Base-by-base conservation (phyloP, 2,329 filamentous ascomycete genomes). In the Penicillium sp. region DNA sequence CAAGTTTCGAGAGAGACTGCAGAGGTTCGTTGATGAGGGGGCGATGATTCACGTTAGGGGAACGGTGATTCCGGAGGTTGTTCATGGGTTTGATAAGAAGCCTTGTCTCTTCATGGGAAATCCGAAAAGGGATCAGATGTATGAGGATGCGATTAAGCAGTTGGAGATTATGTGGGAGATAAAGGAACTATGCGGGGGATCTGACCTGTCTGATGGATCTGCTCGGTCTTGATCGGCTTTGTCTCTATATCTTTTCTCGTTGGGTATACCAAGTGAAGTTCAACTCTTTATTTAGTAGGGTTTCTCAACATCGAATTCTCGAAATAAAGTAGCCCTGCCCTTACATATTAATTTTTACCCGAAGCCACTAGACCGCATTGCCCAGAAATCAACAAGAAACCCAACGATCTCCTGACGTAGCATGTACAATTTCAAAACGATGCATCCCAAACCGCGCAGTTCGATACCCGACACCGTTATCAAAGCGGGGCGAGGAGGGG, bases 81-180 rank as follows among this genome's bases (percentile, higher is more conserved):
- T 54, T 38, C 56, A 63, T 57, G 58, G 56, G 14, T 63, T 63
- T 51, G 60, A 63, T 48, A 63, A 63, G 50, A 60, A 44, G 43
- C 58, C 60, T 13, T 53, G 49, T 3, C 55, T 61, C 48, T 56
- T 50, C 25, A 51, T 43, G 30, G 53, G 48, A 11, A 54, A 56
- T 50, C 7, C 35, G 8, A 18, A 9, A 9, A 25, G 60, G 30
- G 56, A 57, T n/a, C 44, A 6, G 25, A 56, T 63, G 58, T 61
- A 60, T 39, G 51, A 33, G 14, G 57, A 63, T 61, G 60, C 56
- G 14, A 20, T 55, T 25, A 22, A 30, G 27, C 51, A 61, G 46
- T 44, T 63, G 50, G 45, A 41, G 38, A 14, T 42, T 5, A 61
- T 61, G 51, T 63, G 58, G 60, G 48, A 44, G 31, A 40, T 43